Base-by-base conservation (phyloP, 345 rosid genomes). In the Euphorbia peplus region DNA sequence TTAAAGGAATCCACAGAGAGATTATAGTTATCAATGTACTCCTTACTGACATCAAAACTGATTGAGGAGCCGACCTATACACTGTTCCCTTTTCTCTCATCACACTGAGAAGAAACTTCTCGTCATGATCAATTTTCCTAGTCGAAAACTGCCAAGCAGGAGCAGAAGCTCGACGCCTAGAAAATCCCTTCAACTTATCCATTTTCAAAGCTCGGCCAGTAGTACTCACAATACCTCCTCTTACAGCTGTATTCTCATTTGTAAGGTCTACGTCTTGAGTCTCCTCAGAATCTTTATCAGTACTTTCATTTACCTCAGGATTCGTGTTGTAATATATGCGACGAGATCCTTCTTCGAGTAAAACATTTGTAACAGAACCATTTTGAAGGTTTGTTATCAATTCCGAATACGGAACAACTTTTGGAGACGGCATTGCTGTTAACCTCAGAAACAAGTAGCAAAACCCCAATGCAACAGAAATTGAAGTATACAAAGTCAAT, bases 321-420 rank as follows among this genome's bases (percentile, higher is more conserved):
- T 85, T 44, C 10, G 54, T 69, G 63, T 84, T 87, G 69, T 85
- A 93, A 76, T 88, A 93, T 82, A 93, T 86, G 10, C 90, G 86
- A 56, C 95, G 98, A 72, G 97, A 93, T 26, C 92, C 97, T 80
- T 93, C 98, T 87, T 88, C 96, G 8, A 91, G 81, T 75, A 93
- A 80, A 67, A 93, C 88, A 58, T 85, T 88, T 0, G 86, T 80
- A 63, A 91, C 95, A 58, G 83, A 80, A 47, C 91, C 89, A 55
- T 68, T 82, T 67, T 84, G 88, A 68, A 93, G 95, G 80, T 85
- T 88, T 13, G 78, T 63, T 11, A 93, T 78, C 56, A 93, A 84
- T 41, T 89, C 97, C 0, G 97, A 93, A 76, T 93, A 93, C 1
- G 97, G 96, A 65, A 93, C 90, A 68, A 76, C 47, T 65, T 86